Evolutionary conservation across 768 basidiomycete genomes (phyloP).

Genomic region (Suillus hirtellus): DNA sequence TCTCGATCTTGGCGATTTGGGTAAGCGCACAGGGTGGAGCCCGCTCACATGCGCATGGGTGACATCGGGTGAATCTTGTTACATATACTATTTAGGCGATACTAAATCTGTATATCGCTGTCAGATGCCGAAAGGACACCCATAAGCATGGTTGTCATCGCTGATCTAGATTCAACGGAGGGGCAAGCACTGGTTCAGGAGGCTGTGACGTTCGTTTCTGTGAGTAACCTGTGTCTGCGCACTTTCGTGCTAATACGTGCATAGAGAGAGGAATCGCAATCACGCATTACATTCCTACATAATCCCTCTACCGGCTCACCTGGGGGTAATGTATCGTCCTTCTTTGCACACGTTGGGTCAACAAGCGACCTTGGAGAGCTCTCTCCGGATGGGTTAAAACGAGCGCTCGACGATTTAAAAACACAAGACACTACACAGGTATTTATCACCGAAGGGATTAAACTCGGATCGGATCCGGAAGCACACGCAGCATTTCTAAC

Average conservation of each 20-base stretch:
- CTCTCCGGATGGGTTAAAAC: neutral
- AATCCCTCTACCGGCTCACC: constrained; percentile 45
- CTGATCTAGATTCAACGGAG: constrained; percentile 68
- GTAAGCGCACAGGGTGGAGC: constrained; percentile 6
- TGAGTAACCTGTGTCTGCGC: neutral
- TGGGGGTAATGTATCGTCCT: neutral
- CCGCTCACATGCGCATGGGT: constrained; percentile 46
- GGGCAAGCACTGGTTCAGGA: constrained; percentile 64
- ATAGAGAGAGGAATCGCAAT: constrained; percentile 46
- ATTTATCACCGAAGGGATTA: constrained; percentile 26
- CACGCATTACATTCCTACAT: constrained; percentile 78
- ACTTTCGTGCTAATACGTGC: constrained; percentile 10
- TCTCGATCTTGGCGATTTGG: constrained; percentile 21
- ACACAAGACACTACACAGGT: constrained; percentile 36
- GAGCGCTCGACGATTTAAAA: neutral
- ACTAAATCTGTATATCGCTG: neutral
- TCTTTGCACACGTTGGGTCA: neutral
- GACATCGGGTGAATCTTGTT: constrained; percentile 55
- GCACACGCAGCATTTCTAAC: constrained; percentile 45
- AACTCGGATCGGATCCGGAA: constrained; percentile 18
- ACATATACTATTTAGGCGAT: constrained; percentile 14
- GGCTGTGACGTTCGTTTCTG: constrained; percentile 54
- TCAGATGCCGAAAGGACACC: constrained; percentile 25
- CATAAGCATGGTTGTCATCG: constrained; percentile 64
- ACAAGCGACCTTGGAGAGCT: constrained; percentile 33